Evolutionary conservation across 371 early-diverging fungal genomes (phyloP).

Genomic region (Entomophthora muscae): DNA sequence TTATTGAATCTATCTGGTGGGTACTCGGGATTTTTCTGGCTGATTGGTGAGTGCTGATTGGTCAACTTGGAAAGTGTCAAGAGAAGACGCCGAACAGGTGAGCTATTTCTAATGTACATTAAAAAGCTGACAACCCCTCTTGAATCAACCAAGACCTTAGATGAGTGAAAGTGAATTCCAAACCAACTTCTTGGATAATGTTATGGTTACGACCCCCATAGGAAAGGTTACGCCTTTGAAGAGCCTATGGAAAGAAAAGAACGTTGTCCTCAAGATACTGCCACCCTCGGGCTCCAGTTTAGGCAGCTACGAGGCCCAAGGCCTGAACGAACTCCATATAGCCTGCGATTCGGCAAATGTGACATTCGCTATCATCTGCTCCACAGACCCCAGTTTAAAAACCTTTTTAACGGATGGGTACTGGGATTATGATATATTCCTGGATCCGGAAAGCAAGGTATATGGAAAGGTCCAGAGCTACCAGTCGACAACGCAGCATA

Average conservation of each 20-base stretch:
- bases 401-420: neutral
- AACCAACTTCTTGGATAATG: too few species aligned
- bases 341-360: neutral
- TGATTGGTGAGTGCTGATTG: too few species aligned
- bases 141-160: too few species aligned
- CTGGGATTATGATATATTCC: neutral
- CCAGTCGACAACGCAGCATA: neutral
- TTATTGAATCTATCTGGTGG: too few species aligned
- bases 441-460: neutral
- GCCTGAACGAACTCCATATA: neutral
- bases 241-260: neutral
- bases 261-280: neutral
- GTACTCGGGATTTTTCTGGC: too few species aligned
- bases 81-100: too few species aligned
- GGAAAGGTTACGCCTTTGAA: neutral
- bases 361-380: neutral
- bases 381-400: neutral
- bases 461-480: neutral
- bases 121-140: too few species aligned
- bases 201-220: too few species aligned
- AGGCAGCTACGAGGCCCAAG: neutral
- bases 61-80: too few species aligned
- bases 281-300: neutral
- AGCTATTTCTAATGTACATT: too few species aligned
- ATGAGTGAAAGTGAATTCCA: too few species aligned